Percentiles rank a stretch among this genome's conserved stretches.
Evolutionary conservation across 2,329 filamentous ascomycete genomes (phyloP).

Genomic region (Fusarium luffae): DNA sequence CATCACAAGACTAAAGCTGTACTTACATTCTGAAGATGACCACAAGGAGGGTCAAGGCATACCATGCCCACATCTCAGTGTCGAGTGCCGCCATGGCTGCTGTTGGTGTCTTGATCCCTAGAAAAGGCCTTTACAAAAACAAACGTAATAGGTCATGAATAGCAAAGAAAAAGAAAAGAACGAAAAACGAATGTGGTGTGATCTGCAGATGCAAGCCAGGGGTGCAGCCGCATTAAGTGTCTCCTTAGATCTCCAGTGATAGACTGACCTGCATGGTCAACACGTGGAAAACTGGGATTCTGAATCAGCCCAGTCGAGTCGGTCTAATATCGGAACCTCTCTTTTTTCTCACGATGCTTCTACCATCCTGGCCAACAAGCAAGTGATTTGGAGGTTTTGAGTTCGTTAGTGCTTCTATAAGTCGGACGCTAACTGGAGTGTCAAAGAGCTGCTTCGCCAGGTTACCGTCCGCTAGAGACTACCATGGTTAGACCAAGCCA

Average conservation of each 20-base stretch:
- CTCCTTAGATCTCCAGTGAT: background rate
- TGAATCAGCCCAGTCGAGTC: background rate
- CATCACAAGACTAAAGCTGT: accelerated
- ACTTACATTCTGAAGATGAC: conserved; percentile 54
- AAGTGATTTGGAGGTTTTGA: background rate
- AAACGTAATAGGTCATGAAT: conserved; percentile 5
- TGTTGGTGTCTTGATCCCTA: background rate
- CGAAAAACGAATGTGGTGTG: background rate
- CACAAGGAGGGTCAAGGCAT: conserved; percentile 52
- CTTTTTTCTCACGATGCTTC: background rate
- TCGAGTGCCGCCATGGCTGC: conserved; percentile 43
- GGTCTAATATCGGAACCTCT: background rate
- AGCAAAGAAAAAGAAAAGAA: background rate
- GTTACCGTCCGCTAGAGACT: background rate
- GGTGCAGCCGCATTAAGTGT: conserved; percentile 5
- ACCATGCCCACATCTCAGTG: conserved; percentile 57
- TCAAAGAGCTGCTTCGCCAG: background rate
- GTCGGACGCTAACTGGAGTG: background rate
- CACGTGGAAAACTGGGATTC: background rate
- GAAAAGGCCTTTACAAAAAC: conserved; percentile 1
- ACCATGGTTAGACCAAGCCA: background rate
- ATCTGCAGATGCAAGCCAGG: conserved; percentile 26
- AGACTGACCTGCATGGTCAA: background rate
- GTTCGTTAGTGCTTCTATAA: conserved; percentile 5
- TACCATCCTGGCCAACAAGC: background rate